Evolutionary conservation across 805 yeast species (phyloP).

Genomic region (Gaillardinia entomophila): DNA sequence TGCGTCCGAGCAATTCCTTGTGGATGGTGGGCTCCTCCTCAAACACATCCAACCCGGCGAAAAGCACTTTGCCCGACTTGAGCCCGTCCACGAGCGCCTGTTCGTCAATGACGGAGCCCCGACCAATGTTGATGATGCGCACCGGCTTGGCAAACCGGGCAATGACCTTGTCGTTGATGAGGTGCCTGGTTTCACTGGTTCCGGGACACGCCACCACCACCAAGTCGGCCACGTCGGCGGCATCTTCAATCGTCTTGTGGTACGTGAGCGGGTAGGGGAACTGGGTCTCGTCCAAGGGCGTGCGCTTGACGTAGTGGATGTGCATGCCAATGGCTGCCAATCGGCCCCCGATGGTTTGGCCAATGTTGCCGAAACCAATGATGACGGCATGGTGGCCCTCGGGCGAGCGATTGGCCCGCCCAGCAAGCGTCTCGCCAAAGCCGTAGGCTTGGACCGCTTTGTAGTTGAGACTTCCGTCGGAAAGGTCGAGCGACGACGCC

Average conservation of each 20-base stretch:
- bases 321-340: conserved; percentile 58
- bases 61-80: conserved; percentile 50
- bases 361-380: conserved; percentile 75
- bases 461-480: not conserved
- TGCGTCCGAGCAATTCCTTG: conserved; percentile 43
- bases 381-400: conserved; percentile 53
- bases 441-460: conserved; percentile 14
- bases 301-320: conserved; percentile 57
- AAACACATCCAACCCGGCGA: conserved; percentile 72
- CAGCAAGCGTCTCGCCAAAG: conserved; percentile 39
- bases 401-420: conserved; percentile 44
- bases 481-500: not conserved
- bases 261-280: conserved; percentile 44
- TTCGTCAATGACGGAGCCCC: conserved; percentile 67
- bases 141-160: conserved; percentile 46
- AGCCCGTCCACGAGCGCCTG: conserved; percentile 58
- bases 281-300: conserved; percentile 28
- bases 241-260: conserved; percentile 26
- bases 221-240: conserved; percentile 44
- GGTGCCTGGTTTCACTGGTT: conserved; percentile 48
- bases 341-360: conserved; percentile 55
- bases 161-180: conserved; percentile 47
- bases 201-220: conserved; percentile 66
- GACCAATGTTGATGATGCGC: conserved; percentile 66
- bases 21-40: conserved; percentile 53